Conservation (phyloP, 495 filamentous ascomycete genomes). For the Massariosphaeria phaeospora region DNA sequence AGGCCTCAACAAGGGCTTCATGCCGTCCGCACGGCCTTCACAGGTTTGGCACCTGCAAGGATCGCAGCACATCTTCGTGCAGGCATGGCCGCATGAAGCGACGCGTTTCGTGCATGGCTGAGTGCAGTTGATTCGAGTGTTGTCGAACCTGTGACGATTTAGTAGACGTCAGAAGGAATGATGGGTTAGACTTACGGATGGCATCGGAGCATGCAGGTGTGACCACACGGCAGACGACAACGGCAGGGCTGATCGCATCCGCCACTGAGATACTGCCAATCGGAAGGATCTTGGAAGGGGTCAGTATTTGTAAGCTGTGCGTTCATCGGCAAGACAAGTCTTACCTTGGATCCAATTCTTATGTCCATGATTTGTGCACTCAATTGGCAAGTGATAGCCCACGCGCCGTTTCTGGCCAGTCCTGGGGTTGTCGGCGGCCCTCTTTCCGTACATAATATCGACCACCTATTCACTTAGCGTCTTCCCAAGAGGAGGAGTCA, state of each 20-base stretch:
- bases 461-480: no score
- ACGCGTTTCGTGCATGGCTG: slow-evolving; percentile 27
- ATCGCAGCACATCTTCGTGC: slow-evolving; percentile 27
- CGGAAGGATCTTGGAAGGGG: slow-evolving; percentile 33
- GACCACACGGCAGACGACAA: slow-evolving; percentile 45
- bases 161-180: no score
- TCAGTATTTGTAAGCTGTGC: slow-evolving; percentile 2
- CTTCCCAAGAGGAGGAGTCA: no score
- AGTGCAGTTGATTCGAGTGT: slow-evolving; percentile 26
- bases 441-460: slow-evolving; percentile 34
- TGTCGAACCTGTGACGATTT: no score
- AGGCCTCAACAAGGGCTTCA: slow-evolving; percentile 1
- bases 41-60: slow-evolving; percentile 28
- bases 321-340: slow-evolving; percentile 2
- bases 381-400: slow-evolving; percentile 40
- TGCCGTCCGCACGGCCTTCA: not conserved
- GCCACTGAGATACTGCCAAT: slow-evolving; percentile 50
- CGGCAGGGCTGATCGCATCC: slow-evolving; percentile 55
- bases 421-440: not conserved
- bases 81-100: slow-evolving; percentile 27
- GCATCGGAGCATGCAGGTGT: slow-evolving; percentile 46
- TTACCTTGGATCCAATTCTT: slow-evolving; percentile 40
- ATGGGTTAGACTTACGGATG: no score
- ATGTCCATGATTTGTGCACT: slow-evolving; percentile 39
- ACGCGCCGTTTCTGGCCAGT: slow-evolving; percentile 27